These are phyloP conservation scores for Fusarium musae DNA, from an alignment of 2,329 filamentous ascomycete genomes.

Conservation along the genomic window DNA sequence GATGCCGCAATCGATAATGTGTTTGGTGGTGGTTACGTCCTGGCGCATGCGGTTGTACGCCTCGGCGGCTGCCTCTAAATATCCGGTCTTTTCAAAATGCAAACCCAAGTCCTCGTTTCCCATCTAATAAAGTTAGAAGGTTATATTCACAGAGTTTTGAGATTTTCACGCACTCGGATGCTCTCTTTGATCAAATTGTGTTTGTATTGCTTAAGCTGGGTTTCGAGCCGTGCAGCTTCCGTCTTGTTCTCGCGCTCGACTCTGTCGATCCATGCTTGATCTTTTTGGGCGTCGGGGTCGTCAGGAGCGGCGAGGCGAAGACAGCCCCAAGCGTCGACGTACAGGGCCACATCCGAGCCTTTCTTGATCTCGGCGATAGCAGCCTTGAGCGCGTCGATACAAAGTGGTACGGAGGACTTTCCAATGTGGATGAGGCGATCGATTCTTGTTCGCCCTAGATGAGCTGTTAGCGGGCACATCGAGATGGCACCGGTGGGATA, in stretches of 20 bases:
- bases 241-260: slow-evolving; percentile 73
- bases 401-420: slow-evolving; percentile 77
- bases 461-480: slow-evolving; percentile 15
- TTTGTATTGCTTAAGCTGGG: slow-evolving; percentile 90
- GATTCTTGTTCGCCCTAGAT: slow-evolving; percentile 79
- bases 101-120: slow-evolving; percentile 91
- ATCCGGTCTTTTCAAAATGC: slow-evolving; percentile 83
- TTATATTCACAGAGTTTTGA: slow-evolving; percentile 15
- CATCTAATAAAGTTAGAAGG: slow-evolving; percentile 69
- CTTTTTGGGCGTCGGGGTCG: slow-evolving; percentile 74
- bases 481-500: background rate
- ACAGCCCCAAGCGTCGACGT: slow-evolving; percentile 74
- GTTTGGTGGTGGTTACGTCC: slow-evolving; percentile 84
- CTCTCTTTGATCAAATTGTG: slow-evolving; percentile 98
- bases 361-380: slow-evolving; percentile 81
- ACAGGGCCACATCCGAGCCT: slow-evolving; percentile 78
- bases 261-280: slow-evolving; percentile 79
- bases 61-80: slow-evolving; percentile 77
- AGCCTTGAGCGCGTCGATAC: slow-evolving; percentile 81
- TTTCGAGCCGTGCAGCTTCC: slow-evolving; percentile 81
- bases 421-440: slow-evolving; percentile 87
- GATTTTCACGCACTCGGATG: slow-evolving; percentile 71
- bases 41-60: slow-evolving; percentile 89
- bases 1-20: slow-evolving; percentile 84
- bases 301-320: slow-evolving; percentile 72